Evolutionary conservation across 2,329 filamentous ascomycete species (phyloP), one percentile per base, ranked within the genome.

Genomic region (Diplocarpon rosae): DNA sequence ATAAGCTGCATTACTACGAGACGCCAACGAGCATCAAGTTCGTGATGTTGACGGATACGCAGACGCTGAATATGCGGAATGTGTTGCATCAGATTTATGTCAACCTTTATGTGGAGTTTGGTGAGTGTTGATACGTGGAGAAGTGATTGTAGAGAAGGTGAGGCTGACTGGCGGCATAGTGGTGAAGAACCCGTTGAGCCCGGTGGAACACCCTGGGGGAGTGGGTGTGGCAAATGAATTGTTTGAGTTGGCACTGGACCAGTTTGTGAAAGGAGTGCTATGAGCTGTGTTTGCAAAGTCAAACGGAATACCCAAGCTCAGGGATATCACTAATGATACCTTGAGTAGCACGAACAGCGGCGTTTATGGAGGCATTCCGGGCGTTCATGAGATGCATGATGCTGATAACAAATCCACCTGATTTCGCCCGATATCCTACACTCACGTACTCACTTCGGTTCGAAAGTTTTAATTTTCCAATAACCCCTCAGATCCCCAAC

Each of bases 1-100:
- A 98, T 73, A 95, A 95, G 69, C 76, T 98, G 57, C 92, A 98
- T 69, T 98, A 94, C 71, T 98, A 95, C 73, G 92, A 98, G 71
- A 96, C 92, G 11, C 88, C 89, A 1, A 92, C 88, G 42, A 93
- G 86, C 63, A 80, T 94, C 65, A 93, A 95, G 62, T 93, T 96
- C 62, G 88, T 95, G 61, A 86, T 98, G 81, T 73, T 96, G 61
- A 96, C 92, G 17, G 92, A 96, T 66, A 85, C 85, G 31, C 83
- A 79, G 54, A 85, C 86, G 46, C 76, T 84, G 54, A 95, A 88
- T 65, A 90, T 98, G 78, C 78, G 89, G 36, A 87, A 93, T 57
- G 90, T 94, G 16, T 68, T 98, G 59, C 89, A 98, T 63, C 92
- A 98, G 72, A 95, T 98, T 51, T 98, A 95, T 65, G 93, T 95